Percentiles rank a stretch among this genome's conserved stretches.
phyloP scores from a whole-genome alignment of 768 basidiomycete species.

The Hemileccinum impolitum region DNA sequence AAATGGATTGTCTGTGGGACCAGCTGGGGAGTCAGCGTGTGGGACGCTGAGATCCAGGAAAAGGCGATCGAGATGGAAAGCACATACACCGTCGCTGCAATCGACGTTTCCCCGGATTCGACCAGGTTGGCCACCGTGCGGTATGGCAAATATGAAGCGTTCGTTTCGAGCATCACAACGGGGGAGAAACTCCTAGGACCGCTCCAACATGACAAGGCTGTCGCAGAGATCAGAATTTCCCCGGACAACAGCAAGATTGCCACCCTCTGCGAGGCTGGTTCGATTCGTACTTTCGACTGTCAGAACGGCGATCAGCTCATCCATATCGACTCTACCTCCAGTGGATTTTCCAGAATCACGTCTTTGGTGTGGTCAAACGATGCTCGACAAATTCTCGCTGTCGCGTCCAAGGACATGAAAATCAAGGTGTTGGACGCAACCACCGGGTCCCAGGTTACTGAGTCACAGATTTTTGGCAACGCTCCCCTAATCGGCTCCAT shows the following conservation, averaged over 20 bases:
- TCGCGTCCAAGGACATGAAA: neutral
- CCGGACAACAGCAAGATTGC: neutral
- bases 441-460: neutral
- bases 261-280: neutral
- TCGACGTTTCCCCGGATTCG: constrained; percentile 1
- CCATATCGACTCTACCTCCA: neutral
- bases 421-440: neutral
- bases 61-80: neutral
- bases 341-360: neutral
- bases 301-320: constrained; percentile 1
- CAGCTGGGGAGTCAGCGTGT: neutral
- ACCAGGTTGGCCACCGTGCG: neutral
- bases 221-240: constrained; percentile 2
- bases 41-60: neutral
- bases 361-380: constrained; percentile 2
- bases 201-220: neutral
- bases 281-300: neutral
- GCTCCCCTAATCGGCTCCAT: neutral
- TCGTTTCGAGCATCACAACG: neutral
- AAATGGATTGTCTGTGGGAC: neutral
- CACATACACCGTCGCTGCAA: neutral
- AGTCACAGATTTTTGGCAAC: neutral
- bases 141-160: neutral
- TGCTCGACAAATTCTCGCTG: neutral
- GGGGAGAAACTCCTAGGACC: constrained; percentile 1